Evolutionary conservation across 2,329 filamentous ascomycete genomes (phyloP).

Genomic region (Calonectria pseudoturangicola): DNA sequence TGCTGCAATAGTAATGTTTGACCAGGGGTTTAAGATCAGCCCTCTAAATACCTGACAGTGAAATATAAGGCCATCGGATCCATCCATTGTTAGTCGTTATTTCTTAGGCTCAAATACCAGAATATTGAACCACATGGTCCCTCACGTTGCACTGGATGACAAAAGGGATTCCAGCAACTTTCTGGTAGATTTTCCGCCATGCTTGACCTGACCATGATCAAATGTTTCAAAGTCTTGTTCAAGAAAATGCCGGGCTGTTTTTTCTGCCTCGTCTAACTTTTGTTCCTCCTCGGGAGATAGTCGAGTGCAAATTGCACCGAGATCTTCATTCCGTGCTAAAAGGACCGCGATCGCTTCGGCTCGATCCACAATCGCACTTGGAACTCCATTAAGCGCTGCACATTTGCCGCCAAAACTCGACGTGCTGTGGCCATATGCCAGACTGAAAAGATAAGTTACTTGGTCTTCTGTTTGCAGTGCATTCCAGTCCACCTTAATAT

Average conservation of each 20-base stretch:
- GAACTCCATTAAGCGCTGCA: slow-evolving; percentile 90
- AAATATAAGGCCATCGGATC: too few species aligned
- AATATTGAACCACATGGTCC: background rate
- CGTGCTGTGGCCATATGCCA: slow-evolving; percentile 79
- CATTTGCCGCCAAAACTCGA: slow-evolving; percentile 92
- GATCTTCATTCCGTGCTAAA: slow-evolving; percentile 82
- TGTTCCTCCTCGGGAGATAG: slow-evolving; percentile 78
- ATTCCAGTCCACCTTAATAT: slow-evolving; percentile 76
- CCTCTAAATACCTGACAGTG: background rate
- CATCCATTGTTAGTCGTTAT: background rate
- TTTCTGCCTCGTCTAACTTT: slow-evolving; percentile 81
- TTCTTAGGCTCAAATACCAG: too few species aligned
- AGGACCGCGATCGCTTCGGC: slow-evolving; percentile 84
- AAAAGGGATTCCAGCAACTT: slow-evolving; percentile 42
- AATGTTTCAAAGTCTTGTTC: slow-evolving; percentile 45
- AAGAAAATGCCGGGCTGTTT: slow-evolving; percentile 75
- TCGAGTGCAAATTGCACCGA: slow-evolving; percentile 82
- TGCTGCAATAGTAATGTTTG: background rate
- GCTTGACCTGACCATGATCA: background rate
- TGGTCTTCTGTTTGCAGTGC: slow-evolving; percentile 74
- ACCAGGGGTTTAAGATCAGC: background rate
- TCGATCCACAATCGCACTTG: slow-evolving; percentile 80
- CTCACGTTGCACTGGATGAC: background rate
- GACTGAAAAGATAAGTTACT: slow-evolving; percentile 84
- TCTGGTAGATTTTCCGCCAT: slow-evolving; percentile 33